Base-by-base conservation (phyloP, 164 flowering plant genomes). In the Magnolia officinalis region DNA sequence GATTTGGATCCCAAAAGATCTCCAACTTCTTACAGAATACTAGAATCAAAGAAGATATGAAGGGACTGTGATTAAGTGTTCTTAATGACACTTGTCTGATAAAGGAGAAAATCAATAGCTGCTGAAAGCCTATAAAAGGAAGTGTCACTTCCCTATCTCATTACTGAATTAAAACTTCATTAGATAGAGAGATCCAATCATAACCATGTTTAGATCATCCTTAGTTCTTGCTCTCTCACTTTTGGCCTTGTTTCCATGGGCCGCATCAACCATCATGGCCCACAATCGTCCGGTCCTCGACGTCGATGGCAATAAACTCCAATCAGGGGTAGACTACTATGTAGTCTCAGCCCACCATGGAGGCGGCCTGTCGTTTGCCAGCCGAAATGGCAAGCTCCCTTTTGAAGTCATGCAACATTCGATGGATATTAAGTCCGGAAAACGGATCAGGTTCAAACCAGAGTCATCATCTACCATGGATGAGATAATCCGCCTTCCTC, bases 311-410 rank as follows among this genome's bases (percentile, higher is more conserved):
- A 37, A 73, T 10, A 64, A 70, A 50, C 75, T 85, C 64, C 69
- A 26, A 37, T 23, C 79, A 2, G 76, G 78, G 3, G 59, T 58
- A 8, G 73, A 78, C 16, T 85, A 85, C 80, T 75, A 78, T 74
- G 75, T 83, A 67, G 63, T 81, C 18, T 80, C 85, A 1, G 75
- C 5, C 50, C 0, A 75, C 2, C 2, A 58, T 37, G 66, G 66
- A 6, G 68, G 68, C 37, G 65, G 65, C n/a, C 29, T 65, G 68
- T 65, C 68, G 16, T 29, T 65, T 23, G 24, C 14, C 14, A 65
- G 68, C 68, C 2, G 68, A 29, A 8, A 24, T 23, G 14, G 24
- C 13, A 4, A 23, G 29, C 24, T 21, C 68, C 26, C 29, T 65
- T 21, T 24, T 13, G 11, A 23, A 6, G 68, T 65, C 29, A 1